Base-by-base conservation (phyloP, 2,329 filamentous ascomycete genomes). In the Paraconiothyrium brasiliense region DNA sequence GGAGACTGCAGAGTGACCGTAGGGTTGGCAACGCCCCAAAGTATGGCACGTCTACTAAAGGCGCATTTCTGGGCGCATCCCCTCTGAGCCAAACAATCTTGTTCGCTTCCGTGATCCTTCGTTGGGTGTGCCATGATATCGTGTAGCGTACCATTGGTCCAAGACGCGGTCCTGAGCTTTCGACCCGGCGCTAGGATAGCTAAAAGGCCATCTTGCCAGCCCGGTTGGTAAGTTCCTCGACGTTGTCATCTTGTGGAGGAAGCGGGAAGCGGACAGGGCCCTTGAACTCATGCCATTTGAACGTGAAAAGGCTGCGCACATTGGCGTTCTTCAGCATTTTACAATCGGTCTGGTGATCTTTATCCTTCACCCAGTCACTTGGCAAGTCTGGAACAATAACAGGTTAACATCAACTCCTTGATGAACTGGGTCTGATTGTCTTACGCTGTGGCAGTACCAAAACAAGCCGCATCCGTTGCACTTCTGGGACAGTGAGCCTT, bases 361-460 rank as follows among this genome's bases (percentile, higher is more conserved):
- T 46, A 3, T 55, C 39, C 14, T 46, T 32, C 52, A 55, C n/a
- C 52, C 39, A 4, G 34, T 32, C 22, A 34, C n/a, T 16, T 55
- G 52, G 30, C 52, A 55, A 22, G 5, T 24, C 52, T 55, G 20
- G 2, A 2, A 46, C 32, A 30, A 7, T 11, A 20, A 30, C 2
- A 55, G 34, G 8, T 13, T 10, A 32, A 6, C 27, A 5, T 20
- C 2, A 34, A 10, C 10, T n/a, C 24, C 24, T 7, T 34, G 9
- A n/a, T n/a, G 11, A 2, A 9, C 39, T 8, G 39, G 1, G 32
- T 46, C 1, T 14, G 4, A n/a, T 20, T 1, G 22, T 16, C 20
- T 30, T 63, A 65, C 60, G 16, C 24, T 63, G 46, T 59, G 39
- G 44, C 60, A 65, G 57, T 65, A 65, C 57, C 60, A 60, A 54